Evolutionary conservation across 2,329 filamentous ascomycete genomes (phyloP).

Genomic region (Botrytis medusae): DNA sequence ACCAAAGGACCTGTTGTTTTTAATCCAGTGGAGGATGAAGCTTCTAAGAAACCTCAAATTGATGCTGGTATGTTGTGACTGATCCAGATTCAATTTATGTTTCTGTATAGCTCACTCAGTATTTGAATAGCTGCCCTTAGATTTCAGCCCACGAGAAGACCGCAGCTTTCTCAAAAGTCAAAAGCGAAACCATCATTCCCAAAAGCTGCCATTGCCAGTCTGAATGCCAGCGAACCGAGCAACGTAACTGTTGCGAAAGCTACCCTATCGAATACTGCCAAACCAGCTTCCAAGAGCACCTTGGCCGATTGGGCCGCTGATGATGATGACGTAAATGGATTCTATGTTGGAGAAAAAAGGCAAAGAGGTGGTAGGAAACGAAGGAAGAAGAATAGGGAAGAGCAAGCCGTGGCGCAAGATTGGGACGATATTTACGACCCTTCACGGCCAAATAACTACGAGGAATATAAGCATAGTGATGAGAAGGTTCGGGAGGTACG

Average conservation of each 20-base stretch:
- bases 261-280: conserved; percentile 38
- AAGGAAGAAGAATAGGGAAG: conserved; percentile 71
- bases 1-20: conserved; percentile 75
- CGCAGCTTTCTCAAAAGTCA: conserved; percentile 61
- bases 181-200: conserved; percentile 62
- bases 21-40: conserved; percentile 50
- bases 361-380: conserved; percentile 65
- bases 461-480: conserved; percentile 80
- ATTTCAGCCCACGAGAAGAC: conserved; percentile 84
- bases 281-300: conserved; percentile 60
- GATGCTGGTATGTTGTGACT: conserved; percentile 58
- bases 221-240: conserved; percentile 32
- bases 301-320: conserved; percentile 81
- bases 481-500: conserved; percentile 76
- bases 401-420: conserved; percentile 61
- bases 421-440: conserved; percentile 95
- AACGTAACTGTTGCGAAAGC: conserved; percentile 37
- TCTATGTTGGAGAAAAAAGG: conserved; percentile 61
- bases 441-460: conserved; percentile 75
- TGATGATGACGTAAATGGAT: conserved; percentile 72
- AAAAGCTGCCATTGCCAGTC: conserved; percentile 43
- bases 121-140: conserved; percentile 60
- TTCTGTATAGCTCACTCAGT: conserved; percentile 48
- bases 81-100: conserved; percentile 34
- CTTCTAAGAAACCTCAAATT: conserved; percentile 57